phyloP scores from a whole-genome alignment of 148 eudicot species.

The Euryodendron excelsum region DNA sequence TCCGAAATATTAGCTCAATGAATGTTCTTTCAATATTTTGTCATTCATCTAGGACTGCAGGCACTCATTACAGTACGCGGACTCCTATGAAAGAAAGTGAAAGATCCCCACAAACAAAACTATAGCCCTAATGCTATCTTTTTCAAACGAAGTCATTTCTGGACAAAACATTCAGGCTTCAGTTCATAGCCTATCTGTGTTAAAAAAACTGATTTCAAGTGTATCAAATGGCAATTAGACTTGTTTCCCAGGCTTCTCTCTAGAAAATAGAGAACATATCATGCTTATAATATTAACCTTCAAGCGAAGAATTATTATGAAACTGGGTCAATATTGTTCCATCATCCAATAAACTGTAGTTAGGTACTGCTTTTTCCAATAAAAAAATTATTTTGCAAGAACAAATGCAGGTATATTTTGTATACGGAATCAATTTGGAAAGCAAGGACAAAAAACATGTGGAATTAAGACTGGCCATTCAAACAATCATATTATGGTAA shows the following conservation, averaged over 20 bases:
- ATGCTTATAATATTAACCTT: neutral
- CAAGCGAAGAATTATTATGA: neutral
- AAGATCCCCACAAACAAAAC: neutral
- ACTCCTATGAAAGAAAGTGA: neutral
- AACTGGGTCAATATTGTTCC: neutral
- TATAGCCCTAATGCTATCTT: neutral
- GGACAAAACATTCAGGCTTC: neutral
- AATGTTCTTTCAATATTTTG: neutral
- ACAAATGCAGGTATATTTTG: neutral
- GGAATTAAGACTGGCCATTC: neutral
- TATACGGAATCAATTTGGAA: neutral
- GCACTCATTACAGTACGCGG: neutral
- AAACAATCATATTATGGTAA: neutral
- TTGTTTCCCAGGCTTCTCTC: neutral
- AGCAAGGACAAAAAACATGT: neutral
- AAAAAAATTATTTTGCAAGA: neutral
- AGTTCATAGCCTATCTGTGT: neutral
- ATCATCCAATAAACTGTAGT: neutral
- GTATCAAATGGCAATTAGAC: neutral
- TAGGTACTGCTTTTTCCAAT: neutral
- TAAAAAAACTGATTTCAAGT: neutral
- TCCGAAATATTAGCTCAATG: neutral
- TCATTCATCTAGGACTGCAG: neutral
- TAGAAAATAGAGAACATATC: neutral
- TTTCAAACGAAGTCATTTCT: neutral